Evolutionary conservation across 176 grass and related monocot genomes (phyloP).

Genomic region (Carex pumila): DNA sequence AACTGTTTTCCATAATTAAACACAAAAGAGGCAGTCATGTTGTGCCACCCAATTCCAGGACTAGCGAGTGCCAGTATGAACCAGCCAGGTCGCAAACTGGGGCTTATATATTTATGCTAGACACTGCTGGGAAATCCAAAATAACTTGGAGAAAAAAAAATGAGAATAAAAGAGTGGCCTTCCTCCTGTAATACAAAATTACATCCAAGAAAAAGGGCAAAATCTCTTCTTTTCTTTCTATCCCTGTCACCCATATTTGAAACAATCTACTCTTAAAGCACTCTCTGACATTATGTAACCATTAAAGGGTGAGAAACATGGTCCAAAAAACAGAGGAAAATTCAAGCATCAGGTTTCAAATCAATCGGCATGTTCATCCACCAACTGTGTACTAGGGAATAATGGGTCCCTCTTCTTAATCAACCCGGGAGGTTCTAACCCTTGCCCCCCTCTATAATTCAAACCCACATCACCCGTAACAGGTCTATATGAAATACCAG

Average conservation of each 20-base stretch:
- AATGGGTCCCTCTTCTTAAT: constrained; percentile 67
- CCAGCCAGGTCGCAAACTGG: not conserved
- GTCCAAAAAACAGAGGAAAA: constrained; percentile 38
- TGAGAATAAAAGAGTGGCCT: not conserved
- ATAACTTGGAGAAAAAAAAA: not conserved
- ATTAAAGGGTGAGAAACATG: constrained; percentile 16
- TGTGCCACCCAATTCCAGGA: not conserved
- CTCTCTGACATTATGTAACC: not conserved
- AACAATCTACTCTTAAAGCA: not conserved
- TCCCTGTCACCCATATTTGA: constrained; percentile 4
- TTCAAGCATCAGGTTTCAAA: constrained; percentile 3
- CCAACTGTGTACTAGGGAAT: constrained; percentile 54
- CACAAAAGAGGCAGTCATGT: not conserved
- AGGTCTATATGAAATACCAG: constrained; percentile 49
- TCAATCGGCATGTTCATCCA: constrained; percentile 79
- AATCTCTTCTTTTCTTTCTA: not conserved
- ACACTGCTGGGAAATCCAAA: not conserved
- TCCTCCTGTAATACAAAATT: constrained; percentile 2
- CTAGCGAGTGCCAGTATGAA: not conserved
- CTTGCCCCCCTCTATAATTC: constrained; percentile 75
- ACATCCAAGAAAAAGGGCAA: not conserved
- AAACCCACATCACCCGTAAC: constrained; percentile 40
- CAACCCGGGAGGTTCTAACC: constrained; percentile 68
- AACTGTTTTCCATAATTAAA: not conserved
- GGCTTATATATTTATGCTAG: not conserved